Evolutionary conservation across 495 filamentous ascomycete species (phyloP), one percentile per base, ranked within the genome.

Genomic region (Xylaria sp.): DNA sequence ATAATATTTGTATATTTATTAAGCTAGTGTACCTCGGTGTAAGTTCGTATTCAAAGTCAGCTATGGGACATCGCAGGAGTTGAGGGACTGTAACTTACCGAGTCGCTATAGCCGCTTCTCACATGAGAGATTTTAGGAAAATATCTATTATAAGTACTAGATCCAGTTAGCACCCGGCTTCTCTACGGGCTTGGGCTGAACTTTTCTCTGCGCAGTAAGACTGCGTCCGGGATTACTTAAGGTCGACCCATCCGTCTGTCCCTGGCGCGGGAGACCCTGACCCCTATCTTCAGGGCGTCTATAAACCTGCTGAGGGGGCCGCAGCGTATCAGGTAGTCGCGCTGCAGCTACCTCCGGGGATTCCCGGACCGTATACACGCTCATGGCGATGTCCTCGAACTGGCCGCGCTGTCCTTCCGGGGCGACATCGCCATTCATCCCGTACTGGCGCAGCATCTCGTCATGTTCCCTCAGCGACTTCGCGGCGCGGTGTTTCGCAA

Each of bases 361-460:
- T n/a, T 55, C 69, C 5, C 48, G 31, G 3, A 67, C 11, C 6
- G 69, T 71, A n/a, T 67, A 67, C 2, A 71, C 62, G 41, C 69
- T 71, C 21, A 41, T 46, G 1, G 29, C 41, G 59, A 77, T 71
- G 4, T 64, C 59, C 29, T 76, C 76, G 24, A 76, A 76, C 24
- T 66, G 69, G 15, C 66, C 41, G 0, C 58, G 62, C 2, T 17
- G 57, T 21, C 24, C 33, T 29, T 40, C 48, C 21, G 8, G n/a
- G 3, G 29, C n/a, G 31, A 59, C 8, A 21, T 50, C 65, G 9
- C 46, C 69, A 0, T 50, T 33, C 9, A 69, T 33, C 0, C 75
- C 75, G 68, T 70, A 75, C 17, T 61, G 17, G 15, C 41, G 52
- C 11, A 79, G 26, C 63, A 79, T 65, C 37, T 53, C 77, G 35